Base-by-base conservation (phyloP, 106 monocot genomes). In the Gastrodia elata region DNA sequence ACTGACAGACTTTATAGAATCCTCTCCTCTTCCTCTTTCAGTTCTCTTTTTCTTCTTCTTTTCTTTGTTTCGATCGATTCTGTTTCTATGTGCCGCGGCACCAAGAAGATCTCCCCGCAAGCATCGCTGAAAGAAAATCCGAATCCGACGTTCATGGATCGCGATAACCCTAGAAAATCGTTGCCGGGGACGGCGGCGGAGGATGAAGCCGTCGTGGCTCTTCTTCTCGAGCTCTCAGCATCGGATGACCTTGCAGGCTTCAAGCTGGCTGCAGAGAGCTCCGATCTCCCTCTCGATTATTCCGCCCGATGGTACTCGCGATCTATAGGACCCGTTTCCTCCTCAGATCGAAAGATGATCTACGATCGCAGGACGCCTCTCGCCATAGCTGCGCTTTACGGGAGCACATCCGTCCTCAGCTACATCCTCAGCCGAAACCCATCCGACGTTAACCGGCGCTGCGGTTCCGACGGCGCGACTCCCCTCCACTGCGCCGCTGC, bases 311-410 rank as follows among this genome's bases (percentile, higher is more conserved):
- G 96, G 96, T 97, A 97, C 74, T 79, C 81, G 13, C 82, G 92
- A 3, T 68, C 84, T 61, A 0, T 79, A 56, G 72, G 57, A 16
- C 39, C 57, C 28, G 38, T 65, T 41, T 69, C 38, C 25, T 69
- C 69, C 8, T 26, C 69, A 26, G 40, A 0, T 8, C 8, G 77
- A 9, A 28, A 73, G 55, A 76, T 81, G 85, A 74, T 78, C 3
- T 70, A 87, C 57, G 65, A 87, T 43, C 46, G 37, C 5, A 80
- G 95, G 0, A 87, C 92, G 6, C 92, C 92, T 18, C 85, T 92
- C 41, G 84, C 85, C 85, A 77, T 96, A 34, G 94, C 89, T 11
- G 83, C 91, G 18, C 38, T 88, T 35, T 87, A 95, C 82, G 91
- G 91, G 32, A 90, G 87, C 79, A 38, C 71, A 43, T 69, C 82